Base-by-base conservation (phyloP, 176 grass and related monocot genomes). In the Bothriochloa decipiens region DNA sequence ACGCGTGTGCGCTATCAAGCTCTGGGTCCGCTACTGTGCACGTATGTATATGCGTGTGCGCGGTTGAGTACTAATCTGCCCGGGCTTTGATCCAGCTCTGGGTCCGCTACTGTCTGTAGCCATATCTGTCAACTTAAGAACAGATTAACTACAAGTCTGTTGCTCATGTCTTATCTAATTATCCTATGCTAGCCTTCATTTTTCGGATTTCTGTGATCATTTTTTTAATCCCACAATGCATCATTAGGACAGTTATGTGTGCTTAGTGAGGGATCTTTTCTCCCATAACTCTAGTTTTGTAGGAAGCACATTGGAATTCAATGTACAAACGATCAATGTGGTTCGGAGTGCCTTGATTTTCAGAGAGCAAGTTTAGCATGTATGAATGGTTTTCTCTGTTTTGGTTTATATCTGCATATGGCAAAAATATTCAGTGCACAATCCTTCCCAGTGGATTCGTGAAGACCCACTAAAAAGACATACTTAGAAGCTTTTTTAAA, bases 381-480 rank as follows among this genome's bases (percentile, higher is more conserved):
- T 32, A 18, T 32, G 32, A 83, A 29, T 22, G 0, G 27, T 10
- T 6, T 72, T 72, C 2, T 68, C 22, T 50, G 23, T 49, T 61
- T 74, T 47, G 27, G 33, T 70, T 72, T 65, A 27, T 72, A 12
- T 73, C 65, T 39, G 14, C 68, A 66, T 25, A 46, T 39, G 61
- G 3, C 3, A 20, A 61, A 11, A 11, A 11, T 61, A 26, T 62
- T 12, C n/a, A 62, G 10, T 62, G 58, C 9, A 62, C 10, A 25
- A 25, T 62, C 4, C 58, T 62, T 62, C 11, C 58, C n/a, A 26
- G n/a, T 26, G 9, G 58, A 62, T 26, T 26, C 11, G 58, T 13
- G 23, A 62, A 26, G 8, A 12, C 8, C 10, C 11, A 62, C 58
- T 26, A 12, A 62, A 62, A 62, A 62, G n/a, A 5, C 57, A 25